A percentile compares a stretch with the other conserved stretches of the same genome.
These are phyloP conservation scores for Tetracentron sinense DNA, from an alignment of 164 flowering plant genomes.

Conservation along the genomic window DNA sequence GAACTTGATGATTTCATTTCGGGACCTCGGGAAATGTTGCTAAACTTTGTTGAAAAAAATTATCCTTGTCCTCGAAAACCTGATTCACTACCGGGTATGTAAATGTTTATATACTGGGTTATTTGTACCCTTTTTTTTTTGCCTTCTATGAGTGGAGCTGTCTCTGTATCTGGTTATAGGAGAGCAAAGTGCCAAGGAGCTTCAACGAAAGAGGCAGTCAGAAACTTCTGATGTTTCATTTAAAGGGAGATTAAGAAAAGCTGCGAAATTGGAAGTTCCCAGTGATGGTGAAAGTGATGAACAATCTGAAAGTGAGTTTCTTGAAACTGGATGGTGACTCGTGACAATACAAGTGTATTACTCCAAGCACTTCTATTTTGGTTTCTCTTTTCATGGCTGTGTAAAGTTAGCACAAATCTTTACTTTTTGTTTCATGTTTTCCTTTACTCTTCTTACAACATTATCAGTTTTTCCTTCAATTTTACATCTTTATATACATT, in stretches of 20 bases:
- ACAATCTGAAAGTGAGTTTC: conserved; percentile 58
- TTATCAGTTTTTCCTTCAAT: too few species aligned
- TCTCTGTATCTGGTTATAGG: conserved; percentile 28
- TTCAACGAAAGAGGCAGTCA: conserved; percentile 80
- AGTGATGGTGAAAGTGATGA: conserved; percentile 76
- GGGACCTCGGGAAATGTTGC: conserved; percentile 94
- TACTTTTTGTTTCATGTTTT: too few species aligned
- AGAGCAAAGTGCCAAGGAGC: conserved; percentile 80
- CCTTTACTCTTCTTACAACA: background rate
- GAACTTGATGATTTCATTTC: conserved; percentile 97
- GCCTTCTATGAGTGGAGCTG: background rate
- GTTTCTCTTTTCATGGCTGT: background rate
- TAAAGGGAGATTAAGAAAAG: conserved; percentile 84
- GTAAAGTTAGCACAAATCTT: background rate
- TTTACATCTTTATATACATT: too few species aligned
- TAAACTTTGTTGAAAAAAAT: conserved; percentile 92
- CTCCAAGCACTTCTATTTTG: background rate
- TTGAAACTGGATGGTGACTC: background rate
- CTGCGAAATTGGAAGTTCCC: conserved; percentile 62
- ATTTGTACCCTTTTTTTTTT: background rate
- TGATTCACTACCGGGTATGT: conserved; percentile 58
- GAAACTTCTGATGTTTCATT: conserved; percentile 77
- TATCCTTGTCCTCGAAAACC: conserved; percentile 94
- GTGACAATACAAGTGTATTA: background rate
- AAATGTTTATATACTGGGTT: background rate